Conservation (phyloP, 1,284 basidiomycete genomes). For the Austroboletus niveus region DNA sequence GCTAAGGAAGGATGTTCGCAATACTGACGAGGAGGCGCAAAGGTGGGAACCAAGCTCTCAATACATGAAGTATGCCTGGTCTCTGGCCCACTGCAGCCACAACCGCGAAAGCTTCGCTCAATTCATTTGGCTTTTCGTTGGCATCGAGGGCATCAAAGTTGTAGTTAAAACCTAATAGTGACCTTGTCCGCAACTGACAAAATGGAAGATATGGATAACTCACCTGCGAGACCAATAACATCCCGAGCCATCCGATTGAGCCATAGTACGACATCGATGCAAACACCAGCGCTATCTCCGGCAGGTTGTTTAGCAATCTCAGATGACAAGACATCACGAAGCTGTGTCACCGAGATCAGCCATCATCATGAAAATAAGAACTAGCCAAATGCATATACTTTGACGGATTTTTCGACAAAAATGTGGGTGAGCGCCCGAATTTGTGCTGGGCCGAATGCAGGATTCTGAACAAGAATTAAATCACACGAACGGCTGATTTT, state of each 20-base stretch:
- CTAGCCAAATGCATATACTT: conserved; percentile 31
- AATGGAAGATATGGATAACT: too few species aligned
- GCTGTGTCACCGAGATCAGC: conserved; percentile 26
- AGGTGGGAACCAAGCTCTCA: conserved; percentile 33
- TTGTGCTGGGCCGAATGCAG: conserved; percentile 54
- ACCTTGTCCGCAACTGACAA: neutral
- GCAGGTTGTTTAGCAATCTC: conserved; percentile 26
- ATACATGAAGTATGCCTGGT: too few species aligned
- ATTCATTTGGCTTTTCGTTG: conserved; percentile 41
- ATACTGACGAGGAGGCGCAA: conserved; percentile 42
- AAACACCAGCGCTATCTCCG: conserved; percentile 12
- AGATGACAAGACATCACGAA: conserved; percentile 44
- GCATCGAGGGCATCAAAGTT: conserved; percentile 53
- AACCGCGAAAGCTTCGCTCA: conserved; percentile 47
- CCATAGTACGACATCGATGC: conserved; percentile 54
- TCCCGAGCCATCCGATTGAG: conserved; percentile 62
- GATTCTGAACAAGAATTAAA: conserved; percentile 40
- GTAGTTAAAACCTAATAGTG: conserved; percentile 57
- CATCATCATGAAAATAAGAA: too few species aligned
- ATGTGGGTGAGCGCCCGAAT: conserved; percentile 52
- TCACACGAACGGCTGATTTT: neutral
- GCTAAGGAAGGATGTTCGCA: neutral
- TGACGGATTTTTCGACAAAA: conserved; percentile 51
- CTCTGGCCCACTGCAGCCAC: too few species aligned
- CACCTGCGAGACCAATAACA: conserved; percentile 66